Percentiles rank a stretch among this genome's conserved stretches.
Conservation (phyloP, 1,139 yeast species). For the Kodamaea suecica region DNA sequence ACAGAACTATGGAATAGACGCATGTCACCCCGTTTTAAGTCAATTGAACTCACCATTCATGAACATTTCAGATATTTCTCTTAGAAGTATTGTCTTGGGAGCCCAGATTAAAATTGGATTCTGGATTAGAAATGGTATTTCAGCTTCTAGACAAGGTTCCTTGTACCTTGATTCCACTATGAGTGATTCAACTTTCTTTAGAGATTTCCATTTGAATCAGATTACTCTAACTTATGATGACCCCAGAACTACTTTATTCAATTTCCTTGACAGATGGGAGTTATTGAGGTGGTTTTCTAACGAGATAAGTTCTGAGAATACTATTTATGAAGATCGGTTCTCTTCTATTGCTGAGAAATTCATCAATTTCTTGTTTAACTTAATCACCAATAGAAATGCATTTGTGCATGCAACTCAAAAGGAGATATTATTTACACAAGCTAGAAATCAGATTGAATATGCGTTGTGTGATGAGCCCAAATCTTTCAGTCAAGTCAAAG, state of each 20-base stretch:
- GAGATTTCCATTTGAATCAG: conserved; percentile 61
- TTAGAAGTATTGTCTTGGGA: conserved; percentile 62
- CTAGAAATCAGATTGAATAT: conserved; percentile 43
- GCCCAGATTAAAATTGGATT: conserved; percentile 76
- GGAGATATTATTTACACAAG: conserved; percentile 23
- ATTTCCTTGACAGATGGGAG: conserved; percentile 63
- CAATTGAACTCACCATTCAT: conserved; percentile 28
- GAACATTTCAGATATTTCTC: conserved; percentile 51
- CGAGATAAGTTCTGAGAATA: conserved; percentile 29
- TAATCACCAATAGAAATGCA: conserved; percentile 53
- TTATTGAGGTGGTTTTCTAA: conserved; percentile 52
- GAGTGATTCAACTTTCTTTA: conserved; percentile 34
- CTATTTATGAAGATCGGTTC: conserved; percentile 60
- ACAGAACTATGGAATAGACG: conserved; percentile 28
- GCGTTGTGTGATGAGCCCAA: conserved; percentile 51
- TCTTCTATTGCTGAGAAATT: conserved; percentile 50
- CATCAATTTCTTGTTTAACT: conserved; percentile 51
- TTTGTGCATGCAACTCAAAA: conserved; percentile 32
- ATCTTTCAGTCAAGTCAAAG: conserved; percentile 49
- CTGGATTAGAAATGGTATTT: conserved; percentile 85
- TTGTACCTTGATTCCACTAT: conserved; percentile 33
- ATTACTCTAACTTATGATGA: conserved; percentile 45
- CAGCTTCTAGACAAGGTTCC: conserved; percentile 47
- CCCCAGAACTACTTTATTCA: conserved; percentile 41
- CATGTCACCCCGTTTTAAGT: conserved; percentile 17